Conservation (phyloP, 1,284 basidiomycete species). For the Ceratobasidium papillatum region DNA sequence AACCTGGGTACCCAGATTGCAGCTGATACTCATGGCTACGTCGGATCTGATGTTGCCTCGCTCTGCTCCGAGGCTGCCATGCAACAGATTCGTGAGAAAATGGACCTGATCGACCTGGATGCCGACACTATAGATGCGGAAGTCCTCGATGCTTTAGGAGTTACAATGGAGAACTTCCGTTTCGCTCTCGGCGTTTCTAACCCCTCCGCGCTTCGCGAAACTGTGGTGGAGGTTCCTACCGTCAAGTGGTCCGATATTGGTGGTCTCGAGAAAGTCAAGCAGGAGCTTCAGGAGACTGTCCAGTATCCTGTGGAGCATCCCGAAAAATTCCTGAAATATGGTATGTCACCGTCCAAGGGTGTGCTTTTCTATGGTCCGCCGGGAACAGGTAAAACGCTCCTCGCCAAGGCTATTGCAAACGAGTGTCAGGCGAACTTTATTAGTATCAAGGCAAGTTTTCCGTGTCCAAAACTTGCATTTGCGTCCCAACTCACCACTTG, state of each 20-base stretch:
- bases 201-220: slow-evolving; percentile 96
- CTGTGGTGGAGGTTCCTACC: slow-evolving; percentile 94
- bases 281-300: slow-evolving; percentile 98
- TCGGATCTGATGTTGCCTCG: slow-evolving; percentile 96
- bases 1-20: slow-evolving; percentile 71
- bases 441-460: slow-evolving; percentile 77
- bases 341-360: slow-evolving; percentile 99
- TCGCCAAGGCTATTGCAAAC: slow-evolving; percentile 98
- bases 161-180: slow-evolving; percentile 99
- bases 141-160: slow-evolving; percentile 93
- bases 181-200: slow-evolving; percentile 94
- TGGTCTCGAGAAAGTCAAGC: slow-evolving; percentile 99
- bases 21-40: slow-evolving; percentile 98
- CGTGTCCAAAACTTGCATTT: slow-evolving; percentile 3
- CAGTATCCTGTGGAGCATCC: slow-evolving; percentile 99
- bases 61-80: slow-evolving; percentile 97
- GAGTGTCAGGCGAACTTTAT: slow-evolving; percentile 99
- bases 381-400: slow-evolving; percentile 94
- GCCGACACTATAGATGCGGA: slow-evolving; percentile 97
- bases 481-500: neutral
- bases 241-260: slow-evolving; percentile 99
- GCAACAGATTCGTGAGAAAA: slow-evolving; percentile 99
- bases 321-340: slow-evolving; percentile 99
- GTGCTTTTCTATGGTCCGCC: slow-evolving; percentile 97
- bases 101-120: slow-evolving; percentile 93